These are phyloP conservation scores for Angophora floribunda DNA, from an alignment of 345 rosid genomes.

Conservation along the genomic window DNA sequence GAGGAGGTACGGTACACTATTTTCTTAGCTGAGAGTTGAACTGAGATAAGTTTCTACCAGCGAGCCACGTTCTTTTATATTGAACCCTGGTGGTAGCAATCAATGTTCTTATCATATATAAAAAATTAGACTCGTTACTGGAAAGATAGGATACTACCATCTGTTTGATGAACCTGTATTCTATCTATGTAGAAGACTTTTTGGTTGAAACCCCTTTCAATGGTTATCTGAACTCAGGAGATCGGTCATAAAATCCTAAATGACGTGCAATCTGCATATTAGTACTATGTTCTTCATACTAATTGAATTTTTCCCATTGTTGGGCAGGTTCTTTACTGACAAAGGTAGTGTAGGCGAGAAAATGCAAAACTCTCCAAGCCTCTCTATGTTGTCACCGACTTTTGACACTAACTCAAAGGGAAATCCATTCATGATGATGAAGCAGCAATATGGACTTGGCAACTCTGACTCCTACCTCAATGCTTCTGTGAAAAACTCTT, in stretches of 20 bases:
- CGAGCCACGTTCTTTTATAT: not conserved
- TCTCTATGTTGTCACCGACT: constrained; percentile 13
- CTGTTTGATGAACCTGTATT: not conserved
- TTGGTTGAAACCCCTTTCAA: not conserved
- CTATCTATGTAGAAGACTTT: not conserved
- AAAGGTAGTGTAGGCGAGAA: constrained; percentile 17
- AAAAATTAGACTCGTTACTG: not conserved
- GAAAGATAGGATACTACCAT: not conserved
- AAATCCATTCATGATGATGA: constrained; percentile 17
- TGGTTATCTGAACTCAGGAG: not conserved
- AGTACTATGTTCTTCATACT: not conserved
- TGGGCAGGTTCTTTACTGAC: constrained; percentile 31
- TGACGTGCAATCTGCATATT: not conserved
- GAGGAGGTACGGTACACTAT: not conserved
- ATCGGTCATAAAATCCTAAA: not conserved
- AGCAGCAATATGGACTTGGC: constrained; percentile 36
- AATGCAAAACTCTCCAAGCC: constrained; percentile 12
- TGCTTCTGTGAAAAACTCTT: constrained; percentile 24
- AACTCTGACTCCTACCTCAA: constrained; percentile 33
- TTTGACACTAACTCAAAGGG: constrained; percentile 21
- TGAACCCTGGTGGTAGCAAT: not conserved
- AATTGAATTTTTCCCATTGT: not conserved
- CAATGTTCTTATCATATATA: not conserved
- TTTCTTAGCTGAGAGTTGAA: not conserved
- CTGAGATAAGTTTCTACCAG: not conserved